Conservation (phyloP, 371 early-diverging fungal genomes). For the Actinomucor elegans region DNA sequence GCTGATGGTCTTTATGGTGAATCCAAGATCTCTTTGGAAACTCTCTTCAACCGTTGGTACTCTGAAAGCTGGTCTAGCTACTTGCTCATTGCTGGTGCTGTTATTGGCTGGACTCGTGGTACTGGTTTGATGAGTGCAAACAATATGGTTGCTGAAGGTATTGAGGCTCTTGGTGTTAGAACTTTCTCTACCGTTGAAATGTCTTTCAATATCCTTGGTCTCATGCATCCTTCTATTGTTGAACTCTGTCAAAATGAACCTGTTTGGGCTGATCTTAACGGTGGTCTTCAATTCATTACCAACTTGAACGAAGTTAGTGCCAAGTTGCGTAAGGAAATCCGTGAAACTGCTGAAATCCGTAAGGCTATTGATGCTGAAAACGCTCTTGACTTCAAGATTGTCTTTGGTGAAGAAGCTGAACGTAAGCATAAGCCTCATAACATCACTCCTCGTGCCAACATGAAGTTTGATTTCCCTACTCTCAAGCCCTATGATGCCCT, state of each 20-base stretch:
- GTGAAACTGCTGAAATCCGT: conserved; percentile 84
- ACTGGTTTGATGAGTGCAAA: conserved; percentile 94
- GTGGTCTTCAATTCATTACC: conserved; percentile 85
- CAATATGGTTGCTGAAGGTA: conserved; percentile 90
- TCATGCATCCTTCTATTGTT: conserved; percentile 86
- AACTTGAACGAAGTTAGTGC: conserved; percentile 78
- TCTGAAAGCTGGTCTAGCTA: conserved; percentile 91
- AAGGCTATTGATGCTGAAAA: conserved; percentile 83
- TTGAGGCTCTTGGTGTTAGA: conserved; percentile 89
- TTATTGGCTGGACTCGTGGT: conserved; percentile 98
- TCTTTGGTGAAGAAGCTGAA: conserved; percentile 74
- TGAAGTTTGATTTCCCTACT: conserved; percentile 90
- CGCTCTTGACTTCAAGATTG: conserved; percentile 75
- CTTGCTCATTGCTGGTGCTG: conserved; percentile 88
- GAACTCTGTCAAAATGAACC: conserved; percentile 81
- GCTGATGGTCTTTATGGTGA: conserved; percentile 93
- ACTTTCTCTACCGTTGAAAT: conserved; percentile 94
- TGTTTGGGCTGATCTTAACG: conserved; percentile 93
- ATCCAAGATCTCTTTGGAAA: conserved; percentile 92
- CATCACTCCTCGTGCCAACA: conserved; percentile 90
- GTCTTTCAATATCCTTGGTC: conserved; percentile 93
- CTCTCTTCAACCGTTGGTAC: conserved; percentile 90
- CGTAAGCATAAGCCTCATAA: conserved; percentile 75
- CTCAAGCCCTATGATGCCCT: conserved; percentile 68
- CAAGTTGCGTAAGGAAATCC: conserved; percentile 74